Conservation (phyloP, 768 basidiomycete species). For the Lactarius trivialis region DNA sequence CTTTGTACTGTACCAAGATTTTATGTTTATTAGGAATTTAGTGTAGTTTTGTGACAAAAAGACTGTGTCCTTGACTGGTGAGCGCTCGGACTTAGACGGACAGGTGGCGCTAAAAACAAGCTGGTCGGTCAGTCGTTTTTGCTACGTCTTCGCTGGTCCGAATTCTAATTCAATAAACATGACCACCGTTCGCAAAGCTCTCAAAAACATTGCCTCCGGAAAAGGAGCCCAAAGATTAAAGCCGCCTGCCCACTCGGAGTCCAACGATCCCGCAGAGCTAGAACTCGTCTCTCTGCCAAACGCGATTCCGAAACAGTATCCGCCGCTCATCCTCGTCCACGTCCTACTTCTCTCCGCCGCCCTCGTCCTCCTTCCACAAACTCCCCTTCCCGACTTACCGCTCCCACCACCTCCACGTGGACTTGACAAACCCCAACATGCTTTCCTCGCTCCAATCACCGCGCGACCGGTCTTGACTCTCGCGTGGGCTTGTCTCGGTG, state of each 20-base stretch:
- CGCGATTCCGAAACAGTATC: slow-evolving; percentile 15
- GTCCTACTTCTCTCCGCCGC: slow-evolving; percentile 11
- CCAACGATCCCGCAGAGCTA: background rate
- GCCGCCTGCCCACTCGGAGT: background rate
- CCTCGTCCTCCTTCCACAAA: background rate
- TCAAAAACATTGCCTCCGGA: slow-evolving; percentile 7
- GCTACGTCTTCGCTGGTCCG: too few species aligned
- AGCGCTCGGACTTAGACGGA: too few species aligned
- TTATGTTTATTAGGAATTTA: too few species aligned
- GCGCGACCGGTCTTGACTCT: slow-evolving; percentile 51
- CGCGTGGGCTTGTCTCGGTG: slow-evolving; percentile 53
- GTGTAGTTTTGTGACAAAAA: too few species aligned
- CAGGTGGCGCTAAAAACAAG: too few species aligned
- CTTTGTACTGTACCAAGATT: too few species aligned
- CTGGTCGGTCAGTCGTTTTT: too few species aligned
- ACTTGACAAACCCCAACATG: slow-evolving; percentile 53
- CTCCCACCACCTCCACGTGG: too few species aligned
- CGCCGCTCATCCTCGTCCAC: slow-evolving; percentile 13
- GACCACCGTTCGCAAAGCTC: slow-evolving; percentile 12
- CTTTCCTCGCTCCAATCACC: slow-evolving; percentile 58
- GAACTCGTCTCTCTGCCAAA: slow-evolving; percentile 8
- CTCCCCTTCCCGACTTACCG: too few species aligned
- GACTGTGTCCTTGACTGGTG: too few species aligned
- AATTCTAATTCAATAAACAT: background rate
- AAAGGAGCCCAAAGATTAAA: background rate